phyloP scores from a whole-genome alignment of 495 filamentous ascomycete species.

The Podospora tetraspora region DNA sequence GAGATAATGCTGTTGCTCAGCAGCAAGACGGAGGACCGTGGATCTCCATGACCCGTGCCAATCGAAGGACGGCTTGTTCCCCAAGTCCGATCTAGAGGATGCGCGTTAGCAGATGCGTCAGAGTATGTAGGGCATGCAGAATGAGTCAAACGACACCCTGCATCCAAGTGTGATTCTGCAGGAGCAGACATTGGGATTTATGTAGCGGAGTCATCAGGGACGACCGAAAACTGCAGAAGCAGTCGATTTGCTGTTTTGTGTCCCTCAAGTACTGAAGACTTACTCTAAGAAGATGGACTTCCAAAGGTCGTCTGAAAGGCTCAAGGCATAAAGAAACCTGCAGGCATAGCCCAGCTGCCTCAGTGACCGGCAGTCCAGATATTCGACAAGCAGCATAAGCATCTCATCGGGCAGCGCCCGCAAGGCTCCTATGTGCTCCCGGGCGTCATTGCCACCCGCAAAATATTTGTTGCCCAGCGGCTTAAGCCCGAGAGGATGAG shows the following conservation, averaged over 20 bases:
- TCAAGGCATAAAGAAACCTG: slow-evolving; percentile 84
- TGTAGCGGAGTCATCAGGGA: neutral
- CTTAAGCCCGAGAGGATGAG: slow-evolving; percentile 80
- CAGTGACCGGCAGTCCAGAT: slow-evolving; percentile 59
- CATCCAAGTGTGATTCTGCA: neutral
- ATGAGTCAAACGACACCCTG: neutral
- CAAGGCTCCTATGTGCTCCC: slow-evolving; percentile 58
- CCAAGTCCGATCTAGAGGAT: slow-evolving; percentile 20
- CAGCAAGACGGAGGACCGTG: slow-evolving; percentile 64
- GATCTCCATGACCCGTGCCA: slow-evolving; percentile 88
- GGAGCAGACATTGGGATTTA: neutral
- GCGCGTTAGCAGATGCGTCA: slow-evolving; percentile 13
- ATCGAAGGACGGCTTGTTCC: slow-evolving; percentile 40
- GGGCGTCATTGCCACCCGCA: slow-evolving; percentile 58
- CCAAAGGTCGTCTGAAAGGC: slow-evolving; percentile 84
- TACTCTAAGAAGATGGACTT: slow-evolving; percentile 82
- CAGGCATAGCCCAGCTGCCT: slow-evolving; percentile 72
- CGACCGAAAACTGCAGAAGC: neutral
- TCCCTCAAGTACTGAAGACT: slow-evolving; percentile 32
- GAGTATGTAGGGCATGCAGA: neutral
- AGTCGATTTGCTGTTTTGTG: neutral
- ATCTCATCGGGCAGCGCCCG: slow-evolving; percentile 72
- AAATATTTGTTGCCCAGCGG: slow-evolving; percentile 81
- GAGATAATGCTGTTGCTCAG: slow-evolving; percentile 45
- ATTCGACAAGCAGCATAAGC: slow-evolving; percentile 69